Evolutionary conservation across 78 protist species (phyloP).

Genomic region (Monosiga brevicollis): DNA sequence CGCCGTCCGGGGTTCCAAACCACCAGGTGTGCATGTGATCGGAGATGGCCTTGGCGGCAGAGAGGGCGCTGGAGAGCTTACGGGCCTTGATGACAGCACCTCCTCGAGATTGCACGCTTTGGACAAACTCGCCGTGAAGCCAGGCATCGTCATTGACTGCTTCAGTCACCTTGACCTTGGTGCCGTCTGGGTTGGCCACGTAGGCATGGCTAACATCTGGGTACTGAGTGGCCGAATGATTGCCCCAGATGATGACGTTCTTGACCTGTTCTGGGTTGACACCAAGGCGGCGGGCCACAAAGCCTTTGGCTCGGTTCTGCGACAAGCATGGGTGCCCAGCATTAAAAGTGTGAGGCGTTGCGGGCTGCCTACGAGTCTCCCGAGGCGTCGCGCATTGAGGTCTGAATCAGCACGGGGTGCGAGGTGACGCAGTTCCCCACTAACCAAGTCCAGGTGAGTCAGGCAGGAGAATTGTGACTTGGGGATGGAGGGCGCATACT

Average conservation of each 20-base stretch:
- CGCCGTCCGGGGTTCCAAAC: slow-evolving; percentile 47
- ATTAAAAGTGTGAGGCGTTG: neutral
- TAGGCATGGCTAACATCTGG: slow-evolving; percentile 52
- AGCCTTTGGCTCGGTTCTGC: neutral
- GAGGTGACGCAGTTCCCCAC: slow-evolving; percentile 54
- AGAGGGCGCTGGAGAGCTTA: slow-evolving; percentile 61
- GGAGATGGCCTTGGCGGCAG: slow-evolving; percentile 72
- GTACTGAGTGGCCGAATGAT: slow-evolving; percentile 71
- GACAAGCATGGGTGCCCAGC: neutral
- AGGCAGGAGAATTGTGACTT: slow-evolving; percentile 74
- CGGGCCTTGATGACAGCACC: slow-evolving; percentile 72
- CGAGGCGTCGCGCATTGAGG: neutral
- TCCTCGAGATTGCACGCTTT: slow-evolving; percentile 82
- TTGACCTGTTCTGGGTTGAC: slow-evolving; percentile 29
- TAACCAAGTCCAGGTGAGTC: slow-evolving; percentile 76
- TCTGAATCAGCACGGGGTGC: neutral
- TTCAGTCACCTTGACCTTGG: neutral
- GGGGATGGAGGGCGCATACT: slow-evolving; percentile 72
- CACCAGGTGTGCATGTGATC: slow-evolving; percentile 65
- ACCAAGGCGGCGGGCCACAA: slow-evolving; percentile 40
- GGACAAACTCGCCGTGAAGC: slow-evolving; percentile 4
- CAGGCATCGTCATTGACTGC: slow-evolving; percentile 11
- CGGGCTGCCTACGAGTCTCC: neutral
- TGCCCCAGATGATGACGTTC: slow-evolving; percentile 87
- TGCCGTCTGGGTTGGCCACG: neutral